Evolutionary conservation across 345 rosid genomes (phyloP), one percentile per base, ranked within the genome.

Genomic region (Trapa bicornis): DNA sequence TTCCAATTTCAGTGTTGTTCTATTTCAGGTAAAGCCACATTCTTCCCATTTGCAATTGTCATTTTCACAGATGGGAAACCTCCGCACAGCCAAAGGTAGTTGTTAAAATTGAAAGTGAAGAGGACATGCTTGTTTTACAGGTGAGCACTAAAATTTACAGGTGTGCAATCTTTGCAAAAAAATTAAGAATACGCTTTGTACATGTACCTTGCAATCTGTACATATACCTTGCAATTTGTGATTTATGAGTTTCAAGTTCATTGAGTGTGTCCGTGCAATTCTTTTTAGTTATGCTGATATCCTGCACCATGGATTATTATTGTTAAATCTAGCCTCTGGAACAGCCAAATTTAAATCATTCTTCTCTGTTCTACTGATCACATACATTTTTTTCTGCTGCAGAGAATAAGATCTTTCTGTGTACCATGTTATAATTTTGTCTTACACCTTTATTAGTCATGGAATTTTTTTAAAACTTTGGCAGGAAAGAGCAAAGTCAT

Each of bases 31-130:
- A 22, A 52, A 13, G 42, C 43, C 29, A 16, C 14, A 32, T 53
- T 6, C 29, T 22, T 22, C 68, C 35, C 35, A 66, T 3, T 67
- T 47, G 1, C 13, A 50, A 61, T 37, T 52, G 35, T 41, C 14
- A 61, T 61, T 38, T 45, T 10, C 73, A 77, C 83, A 94, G 97
- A 79, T 94, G 99, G 99, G 99, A 94, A 85, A 82, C 76, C 65
- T 85, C 91, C 78, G 89, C 91, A 29, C 97, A 94, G 77, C 97
- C 99, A 66, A 94, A 94, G 79, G 97, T 94, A 72, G 99, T 94
- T 52, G 80, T 94, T 76, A 94, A 94, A 85, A 89, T 89, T 10
- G 97, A 94, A 71, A 82, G 77, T 37, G 91, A 94, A 84, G 93
- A 87, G 45, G 96, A 89, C 70, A 91, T 94, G 96, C 85, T 94